Percentiles rank a stretch among this genome's conserved stretches.
Evolutionary conservation across 768 basidiomycete species (phyloP).

Genomic region (Lactifluus pinguis): DNA sequence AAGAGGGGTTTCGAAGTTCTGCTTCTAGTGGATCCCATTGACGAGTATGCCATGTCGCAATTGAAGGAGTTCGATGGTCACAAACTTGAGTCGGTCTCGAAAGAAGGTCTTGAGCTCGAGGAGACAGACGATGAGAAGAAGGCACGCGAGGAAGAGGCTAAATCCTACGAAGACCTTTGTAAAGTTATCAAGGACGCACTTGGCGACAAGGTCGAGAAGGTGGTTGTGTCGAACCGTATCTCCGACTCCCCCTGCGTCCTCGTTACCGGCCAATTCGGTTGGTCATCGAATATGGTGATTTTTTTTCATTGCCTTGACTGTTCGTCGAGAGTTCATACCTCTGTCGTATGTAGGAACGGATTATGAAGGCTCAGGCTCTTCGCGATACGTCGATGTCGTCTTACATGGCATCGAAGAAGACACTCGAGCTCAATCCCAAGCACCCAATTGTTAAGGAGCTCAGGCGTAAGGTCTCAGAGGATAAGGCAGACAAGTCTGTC

Average conservation of each 20-base stretch:
- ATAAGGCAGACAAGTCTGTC: slow-evolving; percentile 98
- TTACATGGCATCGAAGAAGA: slow-evolving; percentile 99
- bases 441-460: slow-evolving; percentile 96
- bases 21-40: slow-evolving; percentile 96
- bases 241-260: slow-evolving; percentile 93
- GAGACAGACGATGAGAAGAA: slow-evolving; percentile 98
- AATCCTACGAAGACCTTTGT: slow-evolving; percentile 83
- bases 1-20: slow-evolving; percentile 99
- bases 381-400: slow-evolving; percentile 97
- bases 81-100: slow-evolving; percentile 96
- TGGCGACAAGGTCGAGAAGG: slow-evolving; percentile 99
- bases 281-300: slow-evolving; percentile 96
- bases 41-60: slow-evolving; percentile 97
- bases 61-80: slow-evolving; percentile 98
- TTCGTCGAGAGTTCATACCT: background rate
- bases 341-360: slow-evolving; percentile 56
- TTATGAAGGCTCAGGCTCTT: slow-evolving; percentile 98
- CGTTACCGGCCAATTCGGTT: slow-evolving; percentile 98
- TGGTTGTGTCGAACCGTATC: slow-evolving; percentile 96
- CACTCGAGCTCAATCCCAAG: slow-evolving; percentile 86
- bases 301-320: background rate
- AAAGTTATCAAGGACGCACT: slow-evolving; percentile 95
- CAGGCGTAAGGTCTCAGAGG: slow-evolving; percentile 89
- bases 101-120: slow-evolving; percentile 98
- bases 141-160: slow-evolving; percentile 73